Evolutionary conservation across 1,284 basidiomycete species (phyloP), one percentile per base, ranked within the genome.

Genomic region (Papiliotrema terrestris): DNA sequence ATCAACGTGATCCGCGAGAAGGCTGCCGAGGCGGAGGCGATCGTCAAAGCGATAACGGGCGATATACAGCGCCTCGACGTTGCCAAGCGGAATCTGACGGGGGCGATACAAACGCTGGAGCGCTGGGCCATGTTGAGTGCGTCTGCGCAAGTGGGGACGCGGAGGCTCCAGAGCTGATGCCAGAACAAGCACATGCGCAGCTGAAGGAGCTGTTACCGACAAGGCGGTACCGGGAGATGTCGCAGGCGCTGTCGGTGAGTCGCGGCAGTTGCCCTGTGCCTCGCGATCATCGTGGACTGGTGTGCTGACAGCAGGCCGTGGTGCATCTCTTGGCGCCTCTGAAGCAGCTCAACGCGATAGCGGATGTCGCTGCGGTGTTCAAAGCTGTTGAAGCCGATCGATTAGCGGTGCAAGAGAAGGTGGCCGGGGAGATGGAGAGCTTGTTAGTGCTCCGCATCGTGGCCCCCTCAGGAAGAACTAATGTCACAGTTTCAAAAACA

Each of bases 41-140:
- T 97, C 46, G 96, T 98, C 36, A 83, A 89, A 56, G 86, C 91
- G 59, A 96, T 98, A 65, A 99, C 96, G 5, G 87, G 91, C 62
- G 96, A 99, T 73, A 98, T 99, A 54, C 92, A 97, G 72, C 85
- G 88, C 6, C 82, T 99, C 35, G 96, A 98, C 72, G 80, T 89
- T 35, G 94, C 93, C 32, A 98, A 99, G 82, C 87, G 86, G 77
- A 98, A 98, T 70, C 82, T 95, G 45, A 87, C 88, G 23, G 78
- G 84, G 23, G 91, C 89, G 66, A 93, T 98, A 84, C 94, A 90
- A 4, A 88, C 86, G 2, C 78, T 98, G 60, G 94, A 92, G 75
- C 80, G 92, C 44, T 81, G 98, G 66, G 91, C 93, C 72, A 96
- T 96, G 91, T 82, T 98, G 19, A 89, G 93, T 94, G 66, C 41